phyloP scores from a whole-genome alignment of 495 filamentous ascomycete genomes.

The Penicillium diatomitis region DNA sequence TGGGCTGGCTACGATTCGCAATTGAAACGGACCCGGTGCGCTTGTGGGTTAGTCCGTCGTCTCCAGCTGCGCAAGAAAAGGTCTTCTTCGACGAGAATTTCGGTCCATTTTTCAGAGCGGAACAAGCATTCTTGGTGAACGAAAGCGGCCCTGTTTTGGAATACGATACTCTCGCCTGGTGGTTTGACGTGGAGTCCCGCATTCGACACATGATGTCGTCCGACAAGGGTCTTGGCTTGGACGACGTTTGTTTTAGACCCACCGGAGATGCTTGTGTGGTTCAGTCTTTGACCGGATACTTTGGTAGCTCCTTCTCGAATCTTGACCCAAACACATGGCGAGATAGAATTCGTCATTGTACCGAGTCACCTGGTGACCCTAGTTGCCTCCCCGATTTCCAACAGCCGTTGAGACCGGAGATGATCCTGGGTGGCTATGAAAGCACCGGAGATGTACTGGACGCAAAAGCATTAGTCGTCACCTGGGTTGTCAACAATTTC shows the following conservation, averaged over 20 bases:
- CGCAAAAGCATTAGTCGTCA: slow-evolving; percentile 71
- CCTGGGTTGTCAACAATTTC: slow-evolving; percentile 94
- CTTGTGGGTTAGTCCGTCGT: slow-evolving; percentile 91
- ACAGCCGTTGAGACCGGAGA: slow-evolving; percentile 73
- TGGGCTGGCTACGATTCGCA: slow-evolving; percentile 78
- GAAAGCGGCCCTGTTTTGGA: slow-evolving; percentile 70
- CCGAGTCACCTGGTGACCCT: slow-evolving; percentile 58
- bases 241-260: slow-evolving; percentile 91
- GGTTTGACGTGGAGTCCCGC: slow-evolving; percentile 80
- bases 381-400: slow-evolving; percentile 76
- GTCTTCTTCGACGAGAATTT: slow-evolving; percentile 91
- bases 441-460: slow-evolving; percentile 58
- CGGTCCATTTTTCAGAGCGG: slow-evolving; percentile 88
- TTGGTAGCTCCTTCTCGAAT: slow-evolving; percentile 53
- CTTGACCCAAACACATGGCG: slow-evolving; percentile 61
- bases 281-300: slow-evolving; percentile 83
- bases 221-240: slow-evolving; percentile 52
- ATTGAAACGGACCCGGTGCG: slow-evolving; percentile 85
- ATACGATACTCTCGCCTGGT: slow-evolving; percentile 85
- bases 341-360: slow-evolving; percentile 57
- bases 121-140: slow-evolving; percentile 91
- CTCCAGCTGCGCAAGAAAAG: slow-evolving; percentile 85
- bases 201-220: slow-evolving; percentile 60
- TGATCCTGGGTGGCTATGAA: slow-evolving; percentile 77
- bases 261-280: slow-evolving; percentile 85